Conservation (phyloP, 305 asterid genomes). For the Fraxinus ornus region DNA sequence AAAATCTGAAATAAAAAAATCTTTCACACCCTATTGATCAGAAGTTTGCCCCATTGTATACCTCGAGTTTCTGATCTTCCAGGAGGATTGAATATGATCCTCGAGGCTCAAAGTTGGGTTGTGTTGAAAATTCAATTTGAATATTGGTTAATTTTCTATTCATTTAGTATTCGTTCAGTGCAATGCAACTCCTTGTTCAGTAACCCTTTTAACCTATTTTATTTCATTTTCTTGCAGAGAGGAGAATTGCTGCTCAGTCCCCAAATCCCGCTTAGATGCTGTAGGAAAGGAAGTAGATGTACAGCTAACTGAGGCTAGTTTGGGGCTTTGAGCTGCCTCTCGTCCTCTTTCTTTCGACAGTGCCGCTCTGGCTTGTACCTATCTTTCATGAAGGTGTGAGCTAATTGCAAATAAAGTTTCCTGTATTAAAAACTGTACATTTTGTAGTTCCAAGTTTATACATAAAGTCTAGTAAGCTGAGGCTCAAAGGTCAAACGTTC, state of each 20-base stretch:
- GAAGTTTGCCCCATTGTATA: background rate
- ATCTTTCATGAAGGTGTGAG: conserved; percentile 15
- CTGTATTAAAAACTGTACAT: conserved; percentile 70
- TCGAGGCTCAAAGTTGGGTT: background rate
- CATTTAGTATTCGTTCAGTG: background rate
- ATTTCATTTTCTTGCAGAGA: conserved; percentile 45
- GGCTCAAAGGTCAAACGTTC: conserved; percentile 46
- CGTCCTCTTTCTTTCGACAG: conserved; percentile 25
- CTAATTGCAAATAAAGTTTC: conserved; percentile 67
- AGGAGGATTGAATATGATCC: background rate
- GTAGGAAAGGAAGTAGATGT: conserved; percentile 64
- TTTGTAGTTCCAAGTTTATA: conserved; percentile 69
- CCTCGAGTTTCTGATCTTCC: background rate
- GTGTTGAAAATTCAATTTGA: background rate
- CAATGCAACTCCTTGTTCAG: background rate
- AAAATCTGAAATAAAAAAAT: background rate
- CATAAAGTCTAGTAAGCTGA: conserved; percentile 58
- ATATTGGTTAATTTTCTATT: background rate
- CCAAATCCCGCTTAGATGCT: conserved; percentile 41
- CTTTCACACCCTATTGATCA: background rate
- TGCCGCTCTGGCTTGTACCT: conserved; percentile 68
- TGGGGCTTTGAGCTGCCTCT: conserved; percentile 47
- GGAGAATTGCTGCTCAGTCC: conserved; percentile 79
- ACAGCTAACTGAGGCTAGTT: conserved; percentile 83
- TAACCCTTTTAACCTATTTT: background rate